Evolutionary conservation across 1,139 yeast genomes (phyloP), one percentile per base, ranked within the genome.

Genomic region (Chernovozyma aurita): DNA sequence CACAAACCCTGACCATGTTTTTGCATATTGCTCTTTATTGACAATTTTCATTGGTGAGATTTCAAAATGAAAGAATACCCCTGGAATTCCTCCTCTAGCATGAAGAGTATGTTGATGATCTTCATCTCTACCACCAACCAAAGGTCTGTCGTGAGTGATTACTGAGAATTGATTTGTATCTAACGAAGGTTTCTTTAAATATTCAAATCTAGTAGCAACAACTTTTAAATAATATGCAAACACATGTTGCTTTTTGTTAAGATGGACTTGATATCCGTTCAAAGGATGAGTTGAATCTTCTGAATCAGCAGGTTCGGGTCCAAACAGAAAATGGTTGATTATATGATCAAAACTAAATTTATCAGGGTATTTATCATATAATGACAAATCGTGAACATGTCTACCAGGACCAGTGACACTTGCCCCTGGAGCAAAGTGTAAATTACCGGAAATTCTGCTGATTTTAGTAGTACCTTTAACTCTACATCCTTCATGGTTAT

Each of bases 361-460:
- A 42, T 73, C 74, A 2, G 65, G 63, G 42, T 68, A 66, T 47
- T 76, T 70, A 30, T 65, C 62, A 59, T 75, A 92, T 40, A 87
- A 68, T 5, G 95, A 83, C 42, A 85, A 60, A 55, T 92, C 98
- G 62, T 92, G 98, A 45, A 78, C 71, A 55, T 92, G 97, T 44
- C 71, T 70, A 18, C 77, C 78, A 7, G 64, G 63, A 33, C 63
- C 52, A 36, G 78, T 75, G 43, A 68, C 70, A 33, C 85, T 76
- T 41, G 75, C 79, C 16, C 98, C 98, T 2, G 98, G 97, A 1
- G 97, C 96, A 69, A 92, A 88, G 62, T 92, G 97, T 47, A 92
- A 65, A 53, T 87, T 85, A 29, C 98, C 98, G 22, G 85, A 79
- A 29, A 92, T 85, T 59, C 95, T 78, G 61, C 86, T 85, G 52